Conservation (phyloP, 2,329 filamentous ascomycete species). For the Trichoderma sp. region DNA sequence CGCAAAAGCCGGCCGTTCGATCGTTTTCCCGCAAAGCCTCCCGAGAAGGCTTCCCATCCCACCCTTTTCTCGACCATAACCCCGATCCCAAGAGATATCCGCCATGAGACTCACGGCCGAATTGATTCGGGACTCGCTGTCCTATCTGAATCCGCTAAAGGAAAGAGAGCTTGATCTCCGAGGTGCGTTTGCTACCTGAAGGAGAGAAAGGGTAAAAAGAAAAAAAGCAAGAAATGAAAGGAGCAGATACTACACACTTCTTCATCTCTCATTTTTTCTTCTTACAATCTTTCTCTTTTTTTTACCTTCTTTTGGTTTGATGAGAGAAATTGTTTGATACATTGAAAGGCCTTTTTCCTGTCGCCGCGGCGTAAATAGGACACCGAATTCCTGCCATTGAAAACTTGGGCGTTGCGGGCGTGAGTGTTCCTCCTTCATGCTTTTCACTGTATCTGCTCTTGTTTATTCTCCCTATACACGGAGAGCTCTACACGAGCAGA, state of each 20-base stretch:
- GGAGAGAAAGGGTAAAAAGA: neutral
- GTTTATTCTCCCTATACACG: neutral
- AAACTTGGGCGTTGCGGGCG: conserved; percentile 92
- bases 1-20: neutral
- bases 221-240: conserved; percentile 57
- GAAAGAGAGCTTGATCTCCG: conserved; percentile 98
- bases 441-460: neutral
- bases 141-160: conserved; percentile 97
- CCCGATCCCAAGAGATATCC: conserved; percentile 25
- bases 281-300: conserved; percentile 32
- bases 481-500: neutral
- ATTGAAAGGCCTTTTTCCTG: conserved; percentile 41
- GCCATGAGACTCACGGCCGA: conserved; percentile 94
- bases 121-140: conserved; percentile 90
- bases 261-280: conserved; percentile 41
- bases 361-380: conserved; percentile 64
- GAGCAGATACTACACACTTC: conserved; percentile 89
- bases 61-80: neutral
- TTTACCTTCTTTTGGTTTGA: conserved; percentile 39
- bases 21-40: neutral
- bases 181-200: conserved; percentile 73
- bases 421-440: conserved; percentile 47
- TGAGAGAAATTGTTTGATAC: conserved; percentile 19
- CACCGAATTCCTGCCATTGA: conserved; percentile 97
- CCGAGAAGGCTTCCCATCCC: neutral